These are phyloP conservation scores for Setaria italica DNA, from an alignment of 202 grass and related monocot genomes.

Conservation along the genomic window DNA sequence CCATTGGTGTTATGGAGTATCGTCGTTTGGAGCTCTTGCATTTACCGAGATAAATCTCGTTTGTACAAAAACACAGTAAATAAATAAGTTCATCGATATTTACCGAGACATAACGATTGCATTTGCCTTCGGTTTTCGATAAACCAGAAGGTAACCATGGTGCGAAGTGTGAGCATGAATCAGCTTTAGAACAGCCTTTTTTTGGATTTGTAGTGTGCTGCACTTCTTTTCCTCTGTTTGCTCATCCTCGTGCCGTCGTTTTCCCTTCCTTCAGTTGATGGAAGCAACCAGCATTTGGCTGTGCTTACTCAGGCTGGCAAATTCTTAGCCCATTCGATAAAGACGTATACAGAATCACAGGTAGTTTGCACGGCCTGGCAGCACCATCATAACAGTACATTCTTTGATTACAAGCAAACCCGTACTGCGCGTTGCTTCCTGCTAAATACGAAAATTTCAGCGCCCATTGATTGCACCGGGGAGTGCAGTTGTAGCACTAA, in stretches of 20 bases:
- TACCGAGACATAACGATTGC: neutral
- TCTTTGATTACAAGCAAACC: conserved; percentile 39
- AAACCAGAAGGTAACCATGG: neutral
- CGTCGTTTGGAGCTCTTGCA: too few species aligned
- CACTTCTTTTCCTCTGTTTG: neutral
- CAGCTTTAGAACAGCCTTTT: neutral
- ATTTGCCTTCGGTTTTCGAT: neutral
- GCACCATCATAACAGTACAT: neutral
- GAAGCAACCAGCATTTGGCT: conserved; percentile 19
- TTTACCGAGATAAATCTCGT: too few species aligned
- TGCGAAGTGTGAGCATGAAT: neutral
- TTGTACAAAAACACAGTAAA: too few species aligned
- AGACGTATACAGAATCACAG: neutral
- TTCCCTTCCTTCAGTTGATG: neutral
- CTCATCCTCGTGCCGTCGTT: neutral
- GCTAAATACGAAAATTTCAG: neutral
- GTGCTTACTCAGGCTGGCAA: conserved; percentile 1
- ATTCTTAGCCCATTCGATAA: neutral
- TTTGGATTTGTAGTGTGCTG: neutral
- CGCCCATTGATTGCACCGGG: conserved; percentile 16
- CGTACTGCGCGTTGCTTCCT: neutral
- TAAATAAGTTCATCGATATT: neutral
- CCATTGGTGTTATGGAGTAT: too few species aligned
- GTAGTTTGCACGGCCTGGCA: neutral
- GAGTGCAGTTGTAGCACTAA: neutral